Evolutionary conservation across 2,329 filamentous ascomycete species (phyloP), one percentile per base, ranked within the genome.

Genomic region (Sclerotiophoma versabilis): DNA sequence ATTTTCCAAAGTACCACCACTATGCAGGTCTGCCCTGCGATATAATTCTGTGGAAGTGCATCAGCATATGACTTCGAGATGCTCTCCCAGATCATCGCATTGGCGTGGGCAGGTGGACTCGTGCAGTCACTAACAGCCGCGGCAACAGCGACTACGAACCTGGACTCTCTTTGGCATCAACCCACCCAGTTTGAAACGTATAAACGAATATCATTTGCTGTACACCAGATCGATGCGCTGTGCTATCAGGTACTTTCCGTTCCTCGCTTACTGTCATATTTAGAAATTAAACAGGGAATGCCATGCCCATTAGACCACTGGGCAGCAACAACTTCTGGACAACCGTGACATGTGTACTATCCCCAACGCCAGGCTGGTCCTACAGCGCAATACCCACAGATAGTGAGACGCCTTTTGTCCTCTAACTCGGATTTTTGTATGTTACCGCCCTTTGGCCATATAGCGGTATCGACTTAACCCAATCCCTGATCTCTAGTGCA

Each of bases 201-300:
- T 7, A 63, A 66, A 32, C 43, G 63, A 29, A 66, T 61, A 7
- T 27, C 58, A 5, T 66, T 60, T 30, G 59, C 63, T 33, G 39
- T 66, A 5, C 63, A 66, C 23, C 61, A 66, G 20, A 60, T 66
- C 25, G 59, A 62, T 34, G 48, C 58, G n/a, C 42, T 64, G 26
- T 66, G 63, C 58, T 65, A 66, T 33, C 63, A 68, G 34, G 57
- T 64, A 17, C 45, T 68, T 3, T 68, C 63, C 4, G 56, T 66
- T 3, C 65, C 63, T 5, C 59, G 63, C 2, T 62, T 57, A 2
- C 49, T 68, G n/a, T 68, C 65, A 6, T 62, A 65, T 32, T 36
- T 68, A 14, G 63, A 68, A 20, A 62, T 66, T 23, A 65, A 66
- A 32, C 61, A 64, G 26, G 56, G 63, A 10, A 39, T 67, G 11